phyloP scores from a whole-genome alignment of 1,284 basidiomycete genomes.

The Xerocomus amazonicus region DNA sequence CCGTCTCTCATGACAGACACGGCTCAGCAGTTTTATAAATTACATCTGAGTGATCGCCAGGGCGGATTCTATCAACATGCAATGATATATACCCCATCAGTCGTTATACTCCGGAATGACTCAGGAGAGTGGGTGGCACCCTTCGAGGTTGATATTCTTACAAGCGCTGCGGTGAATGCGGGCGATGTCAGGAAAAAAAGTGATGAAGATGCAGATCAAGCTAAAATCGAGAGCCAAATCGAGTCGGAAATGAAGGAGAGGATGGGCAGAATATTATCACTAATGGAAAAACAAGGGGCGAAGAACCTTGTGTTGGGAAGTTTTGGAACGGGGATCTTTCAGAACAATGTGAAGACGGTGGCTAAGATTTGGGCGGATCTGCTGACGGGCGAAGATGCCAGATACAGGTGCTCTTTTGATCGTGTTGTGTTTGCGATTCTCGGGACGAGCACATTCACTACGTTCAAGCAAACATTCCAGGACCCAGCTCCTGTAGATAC shows the following conservation, averaged over 20 bases:
- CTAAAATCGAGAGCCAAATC: slow-evolving; percentile 48
- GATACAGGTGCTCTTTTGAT: slow-evolving; percentile 57
- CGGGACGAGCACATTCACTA: slow-evolving; percentile 47
- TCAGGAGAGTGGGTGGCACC: slow-evolving; percentile 52
- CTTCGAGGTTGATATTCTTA: slow-evolving; percentile 56
- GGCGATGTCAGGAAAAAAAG: slow-evolving; percentile 47
- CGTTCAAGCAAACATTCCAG: slow-evolving; percentile 44
- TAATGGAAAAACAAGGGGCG: slow-evolving; percentile 60
- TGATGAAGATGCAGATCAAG: slow-evolving; percentile 19
- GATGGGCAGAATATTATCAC: slow-evolving; percentile 59
- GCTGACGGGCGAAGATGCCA: slow-evolving; percentile 41
- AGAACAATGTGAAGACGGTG: slow-evolving; percentile 53
- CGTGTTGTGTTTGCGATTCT: slow-evolving; percentile 62
- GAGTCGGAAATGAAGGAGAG: slow-evolving; percentile 58
- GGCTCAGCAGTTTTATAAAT: slow-evolving; percentile 53
- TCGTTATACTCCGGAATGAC: slow-evolving; percentile 57
- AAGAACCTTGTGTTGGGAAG: slow-evolving; percentile 62
- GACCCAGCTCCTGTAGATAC: not conserved
- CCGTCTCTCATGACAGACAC: slow-evolving; percentile 51
- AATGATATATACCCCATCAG: slow-evolving; percentile 62
- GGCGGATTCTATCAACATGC: slow-evolving; percentile 62
- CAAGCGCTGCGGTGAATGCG: slow-evolving; percentile 67
- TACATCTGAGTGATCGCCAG: slow-evolving; percentile 48
- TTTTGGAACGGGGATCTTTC: slow-evolving; percentile 72
- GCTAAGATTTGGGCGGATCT: slow-evolving; percentile 61